Evolutionary conservation across 164 flowering plant genomes (phyloP).

Genomic region (Cinnamomum chago): DNA sequence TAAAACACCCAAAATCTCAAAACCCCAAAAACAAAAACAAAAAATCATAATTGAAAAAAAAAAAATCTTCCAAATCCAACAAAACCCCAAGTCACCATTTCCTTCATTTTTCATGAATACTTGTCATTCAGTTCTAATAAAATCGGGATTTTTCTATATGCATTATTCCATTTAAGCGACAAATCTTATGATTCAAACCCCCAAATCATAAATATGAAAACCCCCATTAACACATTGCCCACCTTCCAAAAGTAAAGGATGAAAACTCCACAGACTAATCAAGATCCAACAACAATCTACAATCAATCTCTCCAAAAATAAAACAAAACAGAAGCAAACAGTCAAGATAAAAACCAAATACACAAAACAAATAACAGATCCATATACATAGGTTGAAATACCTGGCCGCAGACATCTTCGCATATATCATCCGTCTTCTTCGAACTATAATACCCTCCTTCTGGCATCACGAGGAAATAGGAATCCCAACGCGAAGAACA

Average conservation of each 20-base stretch:
- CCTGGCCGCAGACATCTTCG: slow-evolving; percentile 81
- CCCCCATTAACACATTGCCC: not conserved
- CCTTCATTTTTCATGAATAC: not conserved
- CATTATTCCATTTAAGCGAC: not conserved
- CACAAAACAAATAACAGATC: not conserved
- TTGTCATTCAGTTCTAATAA: not conserved
- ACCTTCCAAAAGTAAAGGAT: not conserved
- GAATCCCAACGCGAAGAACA: not conserved
- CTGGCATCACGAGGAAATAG: slow-evolving; percentile 32
- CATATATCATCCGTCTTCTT: slow-evolving; percentile 84
- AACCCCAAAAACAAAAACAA: not conserved
- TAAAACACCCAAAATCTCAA: not conserved
- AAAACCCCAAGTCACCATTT: too few species aligned
- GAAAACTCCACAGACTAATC: not conserved
- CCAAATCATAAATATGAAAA: not conserved
- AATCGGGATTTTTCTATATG: not conserved
- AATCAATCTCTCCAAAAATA: not conserved
- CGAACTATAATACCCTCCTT: slow-evolving; percentile 51
- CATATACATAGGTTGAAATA: slow-evolving; percentile 8
- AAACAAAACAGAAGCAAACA: not conserved
- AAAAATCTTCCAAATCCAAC: too few species aligned
- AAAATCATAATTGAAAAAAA: too few species aligned
- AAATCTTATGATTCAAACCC: not conserved
- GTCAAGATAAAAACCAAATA: not conserved
- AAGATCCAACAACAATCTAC: not conserved